phyloP scores from a whole-genome alignment of 2,329 filamentous ascomycete genomes.

The Fusarium foetens region DNA sequence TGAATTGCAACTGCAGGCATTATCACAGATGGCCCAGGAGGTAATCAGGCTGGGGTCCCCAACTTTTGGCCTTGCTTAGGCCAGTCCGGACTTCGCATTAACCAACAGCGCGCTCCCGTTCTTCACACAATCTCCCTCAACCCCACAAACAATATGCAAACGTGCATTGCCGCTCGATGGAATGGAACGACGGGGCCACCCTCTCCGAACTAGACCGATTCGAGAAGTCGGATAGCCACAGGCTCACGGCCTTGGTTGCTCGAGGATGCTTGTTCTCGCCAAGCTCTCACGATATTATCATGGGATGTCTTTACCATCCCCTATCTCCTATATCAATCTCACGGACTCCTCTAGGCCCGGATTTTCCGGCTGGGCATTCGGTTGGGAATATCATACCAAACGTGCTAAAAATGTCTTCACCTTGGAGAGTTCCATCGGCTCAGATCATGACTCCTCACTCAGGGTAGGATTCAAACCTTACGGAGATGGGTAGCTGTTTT shows the following conservation, averaged over 20 bases:
- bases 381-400: not conserved
- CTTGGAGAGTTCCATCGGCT: not conserved
- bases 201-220: slow-evolving; percentile 16
- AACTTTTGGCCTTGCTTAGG: slow-evolving; percentile 24
- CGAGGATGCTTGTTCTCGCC: slow-evolving; percentile 10
- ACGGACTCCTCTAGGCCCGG: slow-evolving; percentile 2
- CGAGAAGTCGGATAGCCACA: not conserved
- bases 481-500: slow-evolving; percentile 10
- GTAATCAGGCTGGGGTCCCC: slow-evolving; percentile 26
- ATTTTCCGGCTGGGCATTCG: slow-evolving; percentile 15
- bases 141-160: slow-evolving; percentile 32
- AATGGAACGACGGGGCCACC: slow-evolving; percentile 25
- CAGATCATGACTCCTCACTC: slow-evolving; percentile 7
- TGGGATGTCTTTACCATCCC: slow-evolving; percentile 8
- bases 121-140: slow-evolving; percentile 31
- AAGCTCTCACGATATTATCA: slow-evolving; percentile 14
- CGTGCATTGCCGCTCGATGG: slow-evolving; percentile 33
- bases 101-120: slow-evolving; percentile 8
- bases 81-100: slow-evolving; percentile 27
- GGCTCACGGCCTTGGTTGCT: slow-evolving; percentile 2
- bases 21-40: not conserved
- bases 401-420: slow-evolving; percentile 3
- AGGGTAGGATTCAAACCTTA: slow-evolving; percentile 19
- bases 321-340: slow-evolving; percentile 1
- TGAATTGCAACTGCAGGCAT: slow-evolving; percentile 19